Evolutionary conservation across 202 grass and related monocot genomes (phyloP).

Genomic region (Eragrostis tef): DNA sequence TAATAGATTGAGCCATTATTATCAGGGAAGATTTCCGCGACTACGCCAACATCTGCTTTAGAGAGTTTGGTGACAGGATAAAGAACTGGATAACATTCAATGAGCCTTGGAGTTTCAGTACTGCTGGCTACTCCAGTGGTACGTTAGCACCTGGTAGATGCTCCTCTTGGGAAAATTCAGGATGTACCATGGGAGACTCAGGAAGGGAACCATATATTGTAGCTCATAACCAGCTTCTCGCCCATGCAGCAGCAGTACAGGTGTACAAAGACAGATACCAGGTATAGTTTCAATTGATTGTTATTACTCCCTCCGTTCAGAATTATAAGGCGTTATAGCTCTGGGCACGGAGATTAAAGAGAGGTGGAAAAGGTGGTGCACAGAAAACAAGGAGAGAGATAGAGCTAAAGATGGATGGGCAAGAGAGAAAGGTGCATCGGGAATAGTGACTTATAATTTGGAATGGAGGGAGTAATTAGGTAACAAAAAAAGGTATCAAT

Average conservation of each 20-base stretch:
- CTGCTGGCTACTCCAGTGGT: slow-evolving; percentile 55
- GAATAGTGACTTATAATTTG: too few relatives aligned
- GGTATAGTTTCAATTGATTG: slow-evolving; percentile 45
- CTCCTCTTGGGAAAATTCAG: slow-evolving; percentile 42
- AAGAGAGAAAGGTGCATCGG: too few relatives aligned
- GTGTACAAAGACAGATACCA: slow-evolving; percentile 70
- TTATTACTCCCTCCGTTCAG: too few relatives aligned
- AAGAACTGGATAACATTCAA: slow-evolving; percentile 87
- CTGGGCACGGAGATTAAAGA: too few relatives aligned
- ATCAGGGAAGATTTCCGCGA: slow-evolving; percentile 69
- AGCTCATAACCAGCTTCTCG: slow-evolving; percentile 71
- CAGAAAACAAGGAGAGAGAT: too few relatives aligned
- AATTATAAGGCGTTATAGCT: too few relatives aligned
- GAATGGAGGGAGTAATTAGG: too few relatives aligned
- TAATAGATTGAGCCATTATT: slow-evolving; percentile 29
- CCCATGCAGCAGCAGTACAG: slow-evolving; percentile 72
- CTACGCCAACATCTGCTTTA: slow-evolving; percentile 75
- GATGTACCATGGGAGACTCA: slow-evolving; percentile 65
- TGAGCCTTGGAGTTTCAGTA: slow-evolving; percentile 76
- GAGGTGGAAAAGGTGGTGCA: too few relatives aligned
- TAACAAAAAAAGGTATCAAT: too few relatives aligned
- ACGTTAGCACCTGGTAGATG: slow-evolving; percentile 72
- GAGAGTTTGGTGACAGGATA: slow-evolving; percentile 76
- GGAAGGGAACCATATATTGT: slow-evolving; percentile 73
- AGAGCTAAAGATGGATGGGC: too few relatives aligned